Evolutionary conservation across 2,329 filamentous ascomycete genomes (phyloP).

Genomic region (Diplodia seriata): DNA sequence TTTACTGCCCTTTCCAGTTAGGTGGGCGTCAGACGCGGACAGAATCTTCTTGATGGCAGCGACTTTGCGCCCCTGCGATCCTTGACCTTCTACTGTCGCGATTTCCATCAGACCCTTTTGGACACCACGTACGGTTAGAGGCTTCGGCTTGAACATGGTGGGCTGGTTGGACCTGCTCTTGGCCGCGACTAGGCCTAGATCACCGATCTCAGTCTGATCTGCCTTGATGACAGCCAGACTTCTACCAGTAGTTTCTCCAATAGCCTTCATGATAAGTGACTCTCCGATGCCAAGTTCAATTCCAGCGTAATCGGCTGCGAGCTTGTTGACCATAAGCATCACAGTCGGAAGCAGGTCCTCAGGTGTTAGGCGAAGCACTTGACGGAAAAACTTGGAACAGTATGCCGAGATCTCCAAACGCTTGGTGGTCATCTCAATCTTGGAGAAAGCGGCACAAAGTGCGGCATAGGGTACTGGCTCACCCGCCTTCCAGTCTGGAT

Average conservation of each 20-base stretch:
- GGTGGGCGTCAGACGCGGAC: constrained; percentile 82
- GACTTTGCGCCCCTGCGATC: constrained; percentile 88
- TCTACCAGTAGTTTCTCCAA: constrained; percentile 91
- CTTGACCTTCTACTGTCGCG: constrained; percentile 84
- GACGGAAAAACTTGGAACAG: constrained; percentile 87
- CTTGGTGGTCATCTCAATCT: constrained; percentile 94
- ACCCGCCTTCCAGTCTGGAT: constrained; percentile 91
- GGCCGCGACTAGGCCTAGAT: constrained; percentile 90
- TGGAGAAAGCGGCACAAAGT: constrained; percentile 90
- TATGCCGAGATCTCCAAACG: constrained; percentile 86
- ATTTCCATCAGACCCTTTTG: constrained; percentile 88
- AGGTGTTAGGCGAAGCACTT: constrained; percentile 91
- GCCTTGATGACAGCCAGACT: constrained; percentile 89
- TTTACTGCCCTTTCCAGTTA: constrained; percentile 69
- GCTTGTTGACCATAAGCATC: constrained; percentile 96
- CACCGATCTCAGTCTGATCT: constrained; percentile 95
- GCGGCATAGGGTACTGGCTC: constrained; percentile 93
- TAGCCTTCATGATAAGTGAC: constrained; percentile 97
- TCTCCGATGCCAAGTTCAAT: constrained; percentile 98
- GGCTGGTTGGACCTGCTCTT: constrained; percentile 95
- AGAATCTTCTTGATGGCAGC: constrained; percentile 95
- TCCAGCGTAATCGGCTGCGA: constrained; percentile 94
- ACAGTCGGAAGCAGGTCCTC: constrained; percentile 86
- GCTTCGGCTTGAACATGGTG: constrained; percentile 98
- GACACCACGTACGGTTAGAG: constrained; percentile 84